Evolutionary conservation across 2,329 filamentous ascomycete genomes (phyloP), one percentile per base, ranked within the genome.

Genomic region (Elsinoe batatas): DNA sequence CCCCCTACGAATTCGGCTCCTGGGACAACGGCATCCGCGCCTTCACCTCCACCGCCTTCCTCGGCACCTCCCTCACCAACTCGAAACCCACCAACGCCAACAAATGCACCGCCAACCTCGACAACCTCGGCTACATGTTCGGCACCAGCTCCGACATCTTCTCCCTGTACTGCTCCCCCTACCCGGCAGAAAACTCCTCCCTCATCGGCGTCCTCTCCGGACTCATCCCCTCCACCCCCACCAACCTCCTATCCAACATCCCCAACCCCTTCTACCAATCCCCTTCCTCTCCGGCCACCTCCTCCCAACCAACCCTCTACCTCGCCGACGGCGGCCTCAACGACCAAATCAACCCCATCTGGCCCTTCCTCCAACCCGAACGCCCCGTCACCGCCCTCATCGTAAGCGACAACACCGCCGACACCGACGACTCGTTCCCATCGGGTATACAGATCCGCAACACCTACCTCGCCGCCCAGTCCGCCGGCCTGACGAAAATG

Each of bases 1-100:
- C 74, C 58, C 81, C 84, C 1, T 85, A 76, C 68, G 83, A 87
- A 65, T 79, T 85, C 59, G 84, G 84, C 58, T 78, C 76, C 15
- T 85, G 78, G 71, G 83, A 87, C 64, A 70, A 71, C 0, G 80
- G 78, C 8, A 73, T 82, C 6, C 74, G 71, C 43, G 82, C 80
- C 36, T 87, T 86, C 63, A 79, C 74, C 8, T 78, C 76, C 3
- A 80, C 79, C 1, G 67, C 73, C 56, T 86, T 81, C 64, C 73
- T 84, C 22, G 83, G 80, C 26, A 81, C 81, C 49, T 73, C 76
- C 58, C 78, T 85, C 58, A 69, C 69, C 59, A 70, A 72, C 50
- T 83, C 83, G 60, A 43, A 58, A 2, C 68, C 73, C 2, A 64
- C 58, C 8, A 53, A 57, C 10, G 49, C 58, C 2, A 58, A 74